Evolutionary conservation across 441 rosid species (phyloP).

Genomic region (Kokia cookei): DNA sequence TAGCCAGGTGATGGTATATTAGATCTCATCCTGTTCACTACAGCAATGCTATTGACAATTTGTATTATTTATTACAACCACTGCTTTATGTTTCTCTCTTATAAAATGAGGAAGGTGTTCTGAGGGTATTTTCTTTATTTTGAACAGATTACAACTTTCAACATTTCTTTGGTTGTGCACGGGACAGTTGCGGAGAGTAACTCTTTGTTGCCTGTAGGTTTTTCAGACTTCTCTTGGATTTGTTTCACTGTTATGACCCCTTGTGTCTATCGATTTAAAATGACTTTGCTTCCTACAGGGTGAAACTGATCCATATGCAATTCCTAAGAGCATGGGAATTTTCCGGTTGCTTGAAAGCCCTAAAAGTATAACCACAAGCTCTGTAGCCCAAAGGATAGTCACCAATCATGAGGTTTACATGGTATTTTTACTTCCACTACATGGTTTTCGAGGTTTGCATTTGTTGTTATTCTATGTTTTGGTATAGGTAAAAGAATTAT

Average conservation of each 20-base stretch:
- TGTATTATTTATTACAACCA: not conserved
- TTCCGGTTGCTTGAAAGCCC: conserved; percentile 73
- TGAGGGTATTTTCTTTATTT: not conserved
- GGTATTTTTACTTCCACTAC: conserved; percentile 25
- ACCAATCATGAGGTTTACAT: conserved; percentile 78
- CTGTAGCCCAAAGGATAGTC: conserved; percentile 75
- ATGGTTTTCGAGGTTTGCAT: not conserved
- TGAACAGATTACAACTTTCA: conserved; percentile 79
- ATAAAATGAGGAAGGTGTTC: not conserved
- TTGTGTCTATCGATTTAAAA: not conserved
- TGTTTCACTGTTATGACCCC: not conserved
- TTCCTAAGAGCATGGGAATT: conserved; percentile 80
- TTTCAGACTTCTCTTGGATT: not conserved
- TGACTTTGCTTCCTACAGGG: conserved; percentile 33
- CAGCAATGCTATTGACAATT: not conserved
- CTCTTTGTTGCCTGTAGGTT: conserved; percentile 32
- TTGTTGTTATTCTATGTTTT: not conserved
- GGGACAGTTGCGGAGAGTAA: conserved; percentile 78
- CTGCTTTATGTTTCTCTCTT: not conserved
- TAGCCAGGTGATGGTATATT: no score
- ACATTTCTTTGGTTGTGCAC: conserved; percentile 80
- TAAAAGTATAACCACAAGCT: conserved; percentile 61
- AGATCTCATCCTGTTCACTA: not conserved
- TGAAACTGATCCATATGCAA: conserved; percentile 60
- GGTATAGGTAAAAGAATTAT: no score